Evolutionary conservation across 2,329 filamentous ascomycete genomes (phyloP).

Genomic region (Paecilomyces formosus): DNA sequence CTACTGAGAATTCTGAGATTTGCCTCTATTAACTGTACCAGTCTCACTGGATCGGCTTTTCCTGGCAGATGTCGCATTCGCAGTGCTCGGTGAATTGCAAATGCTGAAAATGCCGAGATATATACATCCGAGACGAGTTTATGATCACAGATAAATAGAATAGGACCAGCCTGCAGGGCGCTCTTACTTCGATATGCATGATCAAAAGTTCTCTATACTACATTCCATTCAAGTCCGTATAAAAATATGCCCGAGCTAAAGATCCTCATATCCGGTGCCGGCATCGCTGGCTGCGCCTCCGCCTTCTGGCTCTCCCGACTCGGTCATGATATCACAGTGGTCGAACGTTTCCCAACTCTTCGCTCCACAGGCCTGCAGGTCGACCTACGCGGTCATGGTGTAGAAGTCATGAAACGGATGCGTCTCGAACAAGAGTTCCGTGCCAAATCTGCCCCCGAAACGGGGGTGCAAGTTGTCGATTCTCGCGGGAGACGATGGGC

Average conservation of each 20-base stretch:
- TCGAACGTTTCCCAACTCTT: constrained; percentile 36
- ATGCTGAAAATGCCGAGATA: neutral
- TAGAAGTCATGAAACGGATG: constrained; percentile 48
- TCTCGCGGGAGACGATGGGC: constrained; percentile 29
- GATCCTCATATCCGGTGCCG: constrained; percentile 42
- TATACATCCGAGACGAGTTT: neutral
- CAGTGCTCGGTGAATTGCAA: neutral
- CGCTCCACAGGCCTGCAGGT: constrained; percentile 45
- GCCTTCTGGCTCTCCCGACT: constrained; percentile 44
- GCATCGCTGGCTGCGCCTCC: constrained; percentile 36
- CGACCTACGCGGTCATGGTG: constrained; percentile 47
- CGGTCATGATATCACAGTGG: constrained; percentile 33
- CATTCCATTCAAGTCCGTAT: too few species aligned
- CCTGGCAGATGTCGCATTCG: neutral
- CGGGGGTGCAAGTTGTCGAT: constrained; percentile 44
- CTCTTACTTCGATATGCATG: too few species aligned
- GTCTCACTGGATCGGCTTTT: neutral
- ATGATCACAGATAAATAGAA: neutral
- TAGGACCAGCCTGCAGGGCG: neutral
- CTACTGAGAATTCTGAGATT: too few species aligned
- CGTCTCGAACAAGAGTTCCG: constrained; percentile 40
- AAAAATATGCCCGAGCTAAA: constrained; percentile 23
- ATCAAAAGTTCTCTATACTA: too few species aligned
- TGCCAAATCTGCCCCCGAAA: constrained; percentile 36
- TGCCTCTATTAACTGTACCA: neutral